Conservation (phyloP, 1,284 basidiomycete species). For the Apiotrichum sp. region DNA sequence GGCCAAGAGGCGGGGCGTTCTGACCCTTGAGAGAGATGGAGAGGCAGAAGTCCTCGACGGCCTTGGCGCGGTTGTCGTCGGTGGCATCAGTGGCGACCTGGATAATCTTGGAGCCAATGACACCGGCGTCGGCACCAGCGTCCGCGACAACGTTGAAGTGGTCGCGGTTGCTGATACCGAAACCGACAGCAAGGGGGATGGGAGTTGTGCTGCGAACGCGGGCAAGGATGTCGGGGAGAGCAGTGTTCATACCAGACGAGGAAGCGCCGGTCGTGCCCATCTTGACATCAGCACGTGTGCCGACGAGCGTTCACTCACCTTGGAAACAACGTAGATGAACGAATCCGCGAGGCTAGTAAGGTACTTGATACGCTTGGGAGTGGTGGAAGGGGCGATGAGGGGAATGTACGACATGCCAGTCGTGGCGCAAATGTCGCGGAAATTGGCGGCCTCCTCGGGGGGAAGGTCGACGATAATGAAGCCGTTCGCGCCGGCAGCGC, state of each 20-base stretch:
- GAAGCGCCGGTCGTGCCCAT: slow-evolving; percentile 98
- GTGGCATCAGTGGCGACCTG: slow-evolving; percentile 63
- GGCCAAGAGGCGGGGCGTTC: slow-evolving; percentile 39
- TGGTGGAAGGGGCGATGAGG: slow-evolving; percentile 90
- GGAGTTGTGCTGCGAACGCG: slow-evolving; percentile 64
- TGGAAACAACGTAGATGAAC: slow-evolving; percentile 95
- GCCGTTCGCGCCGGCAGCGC: slow-evolving; percentile 85
- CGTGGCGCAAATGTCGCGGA: slow-evolving; percentile 78
- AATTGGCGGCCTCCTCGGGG: slow-evolving; percentile 88
- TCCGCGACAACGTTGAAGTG: slow-evolving; percentile 81
- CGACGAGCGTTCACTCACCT: no score
- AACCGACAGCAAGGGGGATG: slow-evolving; percentile 89
- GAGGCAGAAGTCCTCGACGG: slow-evolving; percentile 69
- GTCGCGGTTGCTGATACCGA: slow-evolving; percentile 86
- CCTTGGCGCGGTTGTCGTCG: slow-evolving; percentile 52
- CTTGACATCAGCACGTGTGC: slow-evolving; percentile 54
- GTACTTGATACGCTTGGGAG: slow-evolving; percentile 79
- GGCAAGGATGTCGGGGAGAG: slow-evolving; percentile 69
- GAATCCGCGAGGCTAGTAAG: slow-evolving; percentile 87
- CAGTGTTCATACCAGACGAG: slow-evolving; percentile 64
- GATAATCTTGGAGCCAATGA: slow-evolving; percentile 84
- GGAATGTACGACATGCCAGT: slow-evolving; percentile 91
- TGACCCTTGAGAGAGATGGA: slow-evolving; percentile 62
- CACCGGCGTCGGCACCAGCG: slow-evolving; percentile 89
- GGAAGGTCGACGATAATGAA: slow-evolving; percentile 98